Evolutionary conservation across 192 early-diverging fungal species (phyloP).

Genomic region (Coemansia sp.): DNA sequence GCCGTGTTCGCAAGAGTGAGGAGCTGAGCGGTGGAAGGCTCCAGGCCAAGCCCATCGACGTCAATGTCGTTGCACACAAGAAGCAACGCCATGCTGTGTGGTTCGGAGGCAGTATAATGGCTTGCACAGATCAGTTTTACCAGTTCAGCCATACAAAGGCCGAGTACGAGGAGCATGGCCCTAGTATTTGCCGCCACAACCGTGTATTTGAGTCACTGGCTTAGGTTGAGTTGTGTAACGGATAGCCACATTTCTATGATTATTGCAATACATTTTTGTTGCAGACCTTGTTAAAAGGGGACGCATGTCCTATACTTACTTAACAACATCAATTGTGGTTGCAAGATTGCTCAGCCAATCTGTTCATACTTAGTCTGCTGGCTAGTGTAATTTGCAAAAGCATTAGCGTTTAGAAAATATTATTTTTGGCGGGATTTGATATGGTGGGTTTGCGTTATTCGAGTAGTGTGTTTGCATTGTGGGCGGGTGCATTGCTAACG

Average conservation of each 20-base stretch:
- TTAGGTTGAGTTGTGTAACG: constrained; percentile 8
- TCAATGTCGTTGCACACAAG: constrained; percentile 97
- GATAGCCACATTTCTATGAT: background rate
- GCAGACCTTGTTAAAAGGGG: background rate
- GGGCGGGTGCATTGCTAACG: too few relatives aligned
- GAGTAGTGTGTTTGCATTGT: too few relatives aligned
- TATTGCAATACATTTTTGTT: background rate
- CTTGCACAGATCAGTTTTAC: constrained; percentile 85
- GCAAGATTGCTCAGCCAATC: too few relatives aligned
- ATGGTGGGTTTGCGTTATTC: too few relatives aligned
- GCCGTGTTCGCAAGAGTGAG: constrained; percentile 71
- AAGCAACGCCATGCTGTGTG: constrained; percentile 99
- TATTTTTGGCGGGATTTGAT: too few relatives aligned
- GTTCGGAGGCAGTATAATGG: constrained; percentile 96
- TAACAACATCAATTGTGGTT: background rate
- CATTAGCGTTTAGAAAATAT: too few relatives aligned
- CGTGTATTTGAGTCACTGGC: constrained; percentile 71
- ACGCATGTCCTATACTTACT: background rate
- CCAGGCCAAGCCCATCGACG: constrained; percentile 83
- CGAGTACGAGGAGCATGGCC: constrained; percentile 97
- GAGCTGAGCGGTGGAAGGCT: constrained; percentile 69
- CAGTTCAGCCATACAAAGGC: constrained; percentile 94
- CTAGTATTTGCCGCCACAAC: constrained; percentile 92
- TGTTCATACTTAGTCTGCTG: too few relatives aligned
- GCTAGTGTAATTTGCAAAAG: too few relatives aligned